A percentile compares a stretch with the other conserved stretches of the same genome.
Evolutionary conservation across 73 alveolate species (phyloP).

Genomic region (Diophrys appendiculata): DNA sequence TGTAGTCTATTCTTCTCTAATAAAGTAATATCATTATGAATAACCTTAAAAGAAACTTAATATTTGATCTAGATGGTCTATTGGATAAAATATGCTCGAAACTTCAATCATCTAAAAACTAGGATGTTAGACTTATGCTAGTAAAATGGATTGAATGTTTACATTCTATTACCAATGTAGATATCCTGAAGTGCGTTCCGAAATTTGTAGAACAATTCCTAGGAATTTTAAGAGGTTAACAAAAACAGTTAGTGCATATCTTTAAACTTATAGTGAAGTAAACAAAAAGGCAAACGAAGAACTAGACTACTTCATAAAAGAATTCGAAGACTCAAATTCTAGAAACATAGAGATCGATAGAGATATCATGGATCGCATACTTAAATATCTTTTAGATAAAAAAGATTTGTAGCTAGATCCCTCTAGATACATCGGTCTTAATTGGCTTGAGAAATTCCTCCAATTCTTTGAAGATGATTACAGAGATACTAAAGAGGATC

Average conservation of each 20-base stretch:
- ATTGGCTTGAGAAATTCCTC: slow-evolving; percentile 58
- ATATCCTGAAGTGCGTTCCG: slow-evolving; percentile 58
- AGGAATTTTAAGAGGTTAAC: slow-evolving; percentile 22
- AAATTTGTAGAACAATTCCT: slow-evolving; percentile 51
- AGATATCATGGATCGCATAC: slow-evolving; percentile 33
- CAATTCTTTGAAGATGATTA: slow-evolving; percentile 49
- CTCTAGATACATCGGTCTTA: slow-evolving; percentile 30
- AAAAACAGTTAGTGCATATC: slow-evolving; percentile 5
- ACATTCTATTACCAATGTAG: slow-evolving; percentile 58
- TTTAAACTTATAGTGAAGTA: slow-evolving; percentile 43
- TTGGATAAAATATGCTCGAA: slow-evolving; percentile 46
- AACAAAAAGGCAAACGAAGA: slow-evolving; percentile 37
- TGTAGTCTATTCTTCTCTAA: slow-evolving; percentile 50
- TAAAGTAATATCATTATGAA: slow-evolving; percentile 11
- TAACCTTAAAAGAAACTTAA: slow-evolving; percentile 16
- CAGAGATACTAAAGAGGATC: background rate
- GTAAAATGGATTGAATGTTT: slow-evolving; percentile 63
- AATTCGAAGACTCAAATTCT: slow-evolving; percentile 27
- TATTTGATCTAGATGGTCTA: slow-evolving; percentile 55
- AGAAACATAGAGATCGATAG: slow-evolving; percentile 52
- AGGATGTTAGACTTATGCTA: slow-evolving; percentile 43
- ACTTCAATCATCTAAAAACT: slow-evolving; percentile 29
- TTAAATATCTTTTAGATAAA: slow-evolving; percentile 43
- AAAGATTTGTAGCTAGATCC: slow-evolving; percentile 12
- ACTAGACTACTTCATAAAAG: slow-evolving; percentile 39